Evolutionary conservation across 495 filamentous ascomycete species (phyloP), one percentile per base, ranked within the genome.

Genomic region (Penicillium goetzii): DNA sequence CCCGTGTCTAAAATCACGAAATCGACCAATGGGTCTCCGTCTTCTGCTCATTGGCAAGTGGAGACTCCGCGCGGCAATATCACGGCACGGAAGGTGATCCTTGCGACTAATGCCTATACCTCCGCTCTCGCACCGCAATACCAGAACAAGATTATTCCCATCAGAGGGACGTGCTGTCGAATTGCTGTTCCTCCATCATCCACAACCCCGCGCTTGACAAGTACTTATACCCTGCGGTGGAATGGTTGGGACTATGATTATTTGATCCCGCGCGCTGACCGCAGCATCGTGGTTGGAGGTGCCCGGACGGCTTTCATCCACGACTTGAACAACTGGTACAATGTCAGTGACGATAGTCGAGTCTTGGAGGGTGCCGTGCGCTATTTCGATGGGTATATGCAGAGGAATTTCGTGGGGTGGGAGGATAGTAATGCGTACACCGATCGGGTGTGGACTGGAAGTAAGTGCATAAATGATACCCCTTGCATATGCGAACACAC

Each of bases 81-180:
- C 58, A 59, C 53, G 1, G 73, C 92, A 0, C 76, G 77, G 2
- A 77, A 83, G 32, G 83, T 96, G n/a, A 78, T 96, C 8, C 79
- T 95, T 25, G 86, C 90, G 0, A 92, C 89, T 2, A 97, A 97
- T 67, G 92, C 78, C 5, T 94, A 95, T 64, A 93, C 90, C 0
- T 88, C 90, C 0, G 78, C 87, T 59, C 77, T 97, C 3, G 79
- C 91, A 4, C 90, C 90, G 0, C 65, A 77, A 10, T 91, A 94
- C 65, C 74, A 77, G 45, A 86, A 88, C 58, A 81, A 92, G 23
- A 90, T 97, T 63, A 85, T 93, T 19, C 92, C 92, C 0, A 89
- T 92, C 0, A 76, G 89, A 21, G 90, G 90, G 3, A 71, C 72
- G 25, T 75, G 72, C 32, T 60, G 72, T 57, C 75, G 74, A 7